Conservation (phyloP, 805 yeast species). For the Vanderwaltozyma verrucispora region DNA sequence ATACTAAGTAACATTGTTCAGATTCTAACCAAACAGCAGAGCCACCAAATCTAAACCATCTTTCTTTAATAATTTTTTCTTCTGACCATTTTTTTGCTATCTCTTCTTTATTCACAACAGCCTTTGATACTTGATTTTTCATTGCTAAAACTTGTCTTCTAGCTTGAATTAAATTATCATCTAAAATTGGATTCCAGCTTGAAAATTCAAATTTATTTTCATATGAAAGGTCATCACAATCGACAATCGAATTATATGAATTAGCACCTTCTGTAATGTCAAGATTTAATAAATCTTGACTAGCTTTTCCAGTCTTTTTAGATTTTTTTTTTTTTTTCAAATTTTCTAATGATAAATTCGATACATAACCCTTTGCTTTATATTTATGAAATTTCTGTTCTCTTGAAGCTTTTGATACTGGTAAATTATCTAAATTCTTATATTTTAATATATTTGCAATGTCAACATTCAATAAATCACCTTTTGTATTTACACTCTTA, state of each 20-base stretch:
- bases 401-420: conserved; percentile 2
- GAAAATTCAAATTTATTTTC: conserved; percentile 5
- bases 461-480: conserved; percentile 4
- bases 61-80: conserved; percentile 4
- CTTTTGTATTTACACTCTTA: background rate
- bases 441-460: conserved; percentile 2
- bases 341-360: conserved; percentile 3
- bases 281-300: too few relatives aligned
- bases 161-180: conserved; percentile 2
- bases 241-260: too few relatives aligned
- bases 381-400: background rate
- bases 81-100: conserved; percentile 1
- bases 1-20: conserved; percentile 38
- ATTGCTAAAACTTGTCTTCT: conserved; percentile 3
- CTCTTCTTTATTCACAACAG: conserved; percentile 1
- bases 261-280: too few relatives aligned
- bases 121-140: background rate
- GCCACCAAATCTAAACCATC: conserved; percentile 27
- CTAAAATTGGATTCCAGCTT: background rate
- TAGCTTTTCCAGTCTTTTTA: too few relatives aligned
- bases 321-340: too few relatives aligned
- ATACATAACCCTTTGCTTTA: background rate
- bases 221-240: conserved; percentile 9
- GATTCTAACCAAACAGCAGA: conserved; percentile 20
- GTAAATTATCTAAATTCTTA: conserved; percentile 1